A percentile compares a stretch with the other conserved stretches of the same genome.
Evolutionary conservation across 108 stramenopile species (phyloP).

Genomic region (Cyclotella sp.): DNA sequence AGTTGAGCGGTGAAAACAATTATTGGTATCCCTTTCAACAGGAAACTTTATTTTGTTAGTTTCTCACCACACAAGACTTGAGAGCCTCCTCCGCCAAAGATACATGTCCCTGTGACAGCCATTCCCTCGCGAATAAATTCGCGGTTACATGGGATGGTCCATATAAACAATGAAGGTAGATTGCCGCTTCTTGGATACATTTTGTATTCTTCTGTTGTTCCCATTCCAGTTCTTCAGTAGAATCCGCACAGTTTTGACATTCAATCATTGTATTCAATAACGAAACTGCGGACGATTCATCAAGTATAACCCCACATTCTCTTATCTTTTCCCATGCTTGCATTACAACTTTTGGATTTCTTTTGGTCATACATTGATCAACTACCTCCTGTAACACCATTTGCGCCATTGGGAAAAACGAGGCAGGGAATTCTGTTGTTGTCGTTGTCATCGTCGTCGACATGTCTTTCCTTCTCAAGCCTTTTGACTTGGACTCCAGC

Average conservation of each 20-base stretch:
- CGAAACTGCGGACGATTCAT: neutral
- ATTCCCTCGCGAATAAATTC: neutral
- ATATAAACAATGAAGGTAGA: conserved; percentile 3
- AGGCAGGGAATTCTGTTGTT: neutral
- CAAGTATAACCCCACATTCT: neutral
- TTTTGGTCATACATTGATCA: neutral
- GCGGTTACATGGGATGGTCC: neutral
- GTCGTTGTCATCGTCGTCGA: neutral
- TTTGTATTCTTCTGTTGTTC: neutral
- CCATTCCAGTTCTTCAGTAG: no score
- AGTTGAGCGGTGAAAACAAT: neutral
- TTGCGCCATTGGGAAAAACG: neutral
- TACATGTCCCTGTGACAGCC: neutral
- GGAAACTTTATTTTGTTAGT: neutral
- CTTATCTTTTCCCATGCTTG: neutral
- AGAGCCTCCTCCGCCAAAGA: conserved; percentile 1
- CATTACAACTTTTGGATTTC: neutral
- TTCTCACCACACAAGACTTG: neutral
- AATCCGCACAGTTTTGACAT: neutral
- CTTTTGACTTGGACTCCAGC: neutral
- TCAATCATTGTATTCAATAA: neutral
- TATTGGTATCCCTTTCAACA: neutral
- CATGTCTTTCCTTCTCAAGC: no score
- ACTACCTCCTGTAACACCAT: neutral
- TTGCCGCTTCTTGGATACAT: neutral